A percentile compares a stretch with the other conserved stretches of the same genome.
These are phyloP conservation scores for Ophiocytium majus DNA, from an alignment of 352 stramenopile genomes.

Conservation along the genomic window DNA sequence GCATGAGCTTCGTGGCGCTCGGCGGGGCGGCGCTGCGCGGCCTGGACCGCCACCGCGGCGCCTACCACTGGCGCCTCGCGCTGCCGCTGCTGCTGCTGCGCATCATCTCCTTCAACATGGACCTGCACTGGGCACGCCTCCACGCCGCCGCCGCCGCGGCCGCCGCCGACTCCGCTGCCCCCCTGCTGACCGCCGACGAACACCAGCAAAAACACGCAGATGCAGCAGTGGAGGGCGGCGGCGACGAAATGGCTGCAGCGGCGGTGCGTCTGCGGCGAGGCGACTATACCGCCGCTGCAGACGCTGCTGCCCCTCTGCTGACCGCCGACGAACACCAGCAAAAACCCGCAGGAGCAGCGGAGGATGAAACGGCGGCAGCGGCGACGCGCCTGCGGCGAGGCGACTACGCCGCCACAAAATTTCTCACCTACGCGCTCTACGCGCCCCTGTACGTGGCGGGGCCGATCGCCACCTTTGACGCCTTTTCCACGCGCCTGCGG, in stretches of 20 bases:
- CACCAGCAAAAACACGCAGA: no score
- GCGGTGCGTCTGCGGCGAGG: slow-evolving; percentile 26
- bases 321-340: not conserved
- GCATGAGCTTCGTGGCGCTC: not conserved
- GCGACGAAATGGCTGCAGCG: not conserved
- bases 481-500: slow-evolving; percentile 55
- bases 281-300: slow-evolving; percentile 42
- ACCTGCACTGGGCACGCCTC: slow-evolving; percentile 42
- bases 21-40: slow-evolving; percentile 36
- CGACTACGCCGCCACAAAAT: slow-evolving; percentile 57
- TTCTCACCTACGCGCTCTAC: slow-evolving; percentile 62
- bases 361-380: not conserved
- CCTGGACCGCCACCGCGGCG: slow-evolving; percentile 31
- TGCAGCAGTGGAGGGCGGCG: not conserved
- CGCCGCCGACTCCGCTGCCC: not conserved
- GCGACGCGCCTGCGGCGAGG: slow-evolving; percentile 29
- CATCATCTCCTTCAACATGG: slow-evolving; percentile 61
- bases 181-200: not conserved
- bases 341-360: not conserved
- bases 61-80: slow-evolving; percentile 58
- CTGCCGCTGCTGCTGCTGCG: slow-evolving; percentile 62
- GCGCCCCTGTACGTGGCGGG: slow-evolving; percentile 65
- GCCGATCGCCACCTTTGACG: slow-evolving; percentile 65
- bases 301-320: not conserved
- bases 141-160: not conserved